Evolutionary conservation across 75 land plant genomes (phyloP).

Genomic region (Selaginella moellendorffii): DNA sequence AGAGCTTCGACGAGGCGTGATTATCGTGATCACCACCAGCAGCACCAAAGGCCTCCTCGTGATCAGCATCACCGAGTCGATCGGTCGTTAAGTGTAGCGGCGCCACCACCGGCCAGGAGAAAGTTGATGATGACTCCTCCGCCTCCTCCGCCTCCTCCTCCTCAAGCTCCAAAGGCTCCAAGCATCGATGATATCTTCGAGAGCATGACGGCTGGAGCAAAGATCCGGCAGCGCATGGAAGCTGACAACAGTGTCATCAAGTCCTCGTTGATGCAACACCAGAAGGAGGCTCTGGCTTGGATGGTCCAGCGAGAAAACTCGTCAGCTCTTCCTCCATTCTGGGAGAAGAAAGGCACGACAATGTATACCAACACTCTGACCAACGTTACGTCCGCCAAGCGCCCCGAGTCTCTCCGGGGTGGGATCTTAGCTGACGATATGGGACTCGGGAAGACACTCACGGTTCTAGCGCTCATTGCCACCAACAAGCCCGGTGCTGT

Average conservation of each 20-base stretch:
- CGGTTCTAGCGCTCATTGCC: slow-evolving; percentile 71
- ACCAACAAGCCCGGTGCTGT: slow-evolving; percentile 31
- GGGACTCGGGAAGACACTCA: slow-evolving; percentile 87
- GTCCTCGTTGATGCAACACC: slow-evolving; percentile 50
- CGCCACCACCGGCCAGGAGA: no score
- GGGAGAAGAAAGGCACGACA: slow-evolving; percentile 21
- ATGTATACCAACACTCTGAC: slow-evolving; percentile 56
- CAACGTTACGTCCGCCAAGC: slow-evolving; percentile 27
- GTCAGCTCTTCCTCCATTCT: slow-evolving; percentile 68
- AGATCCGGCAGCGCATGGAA: slow-evolving; percentile 30
- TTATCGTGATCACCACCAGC: no score
- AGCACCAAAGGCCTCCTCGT: no score
- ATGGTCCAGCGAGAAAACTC: slow-evolving; percentile 69
- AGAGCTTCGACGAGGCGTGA: no score
- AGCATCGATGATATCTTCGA: slow-evolving; percentile 58
- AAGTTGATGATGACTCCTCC: no score
- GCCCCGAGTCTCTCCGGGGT: slow-evolving; percentile 61
- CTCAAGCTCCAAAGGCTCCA: no score
- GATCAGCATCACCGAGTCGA: no score
- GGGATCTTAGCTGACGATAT: slow-evolving; percentile 93
- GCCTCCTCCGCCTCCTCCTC: no score
- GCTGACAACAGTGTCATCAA: slow-evolving; percentile 31
- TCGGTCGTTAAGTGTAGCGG: no score
- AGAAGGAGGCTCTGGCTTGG: slow-evolving; percentile 85
- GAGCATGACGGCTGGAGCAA: slow-evolving; percentile 17